Percentiles rank a stretch among this genome's conserved stretches.
Conservation (phyloP, 2,329 filamentous ascomycete species). For the Pseudogymnoascus destructans region DNA sequence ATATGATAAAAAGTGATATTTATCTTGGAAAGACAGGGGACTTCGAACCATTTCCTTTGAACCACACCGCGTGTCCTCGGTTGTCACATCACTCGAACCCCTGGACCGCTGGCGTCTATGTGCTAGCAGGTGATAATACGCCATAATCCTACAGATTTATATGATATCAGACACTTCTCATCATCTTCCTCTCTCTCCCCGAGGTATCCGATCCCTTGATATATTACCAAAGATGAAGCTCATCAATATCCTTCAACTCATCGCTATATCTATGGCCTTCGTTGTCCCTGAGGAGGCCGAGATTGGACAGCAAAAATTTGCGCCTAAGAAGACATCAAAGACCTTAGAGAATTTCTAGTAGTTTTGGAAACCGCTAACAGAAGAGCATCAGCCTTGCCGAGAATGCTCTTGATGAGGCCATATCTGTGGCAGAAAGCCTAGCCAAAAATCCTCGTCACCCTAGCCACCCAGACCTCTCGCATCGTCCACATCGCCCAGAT, state of each 20-base stretch:
- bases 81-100: conserved; percentile 1
- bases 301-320: conserved; percentile 30
- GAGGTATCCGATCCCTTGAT: neutral
- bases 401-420: conserved; percentile 25
- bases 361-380: conserved; percentile 20
- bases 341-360: conserved; percentile 26
- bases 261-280: conserved; percentile 36
- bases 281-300: conserved; percentile 39
- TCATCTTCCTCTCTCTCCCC: neutral
- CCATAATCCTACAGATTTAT: neutral
- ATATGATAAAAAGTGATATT: neutral
- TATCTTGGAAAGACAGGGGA: neutral
- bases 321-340: conserved; percentile 25
- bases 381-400: conserved; percentile 18
- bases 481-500: conserved; percentile 4
- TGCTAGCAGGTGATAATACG: neutral
- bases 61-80: neutral
- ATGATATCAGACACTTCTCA: conserved; percentile 9
- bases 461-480: neutral
- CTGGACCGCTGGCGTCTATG: neutral
- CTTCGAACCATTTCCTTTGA: neutral
- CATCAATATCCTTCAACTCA: conserved; percentile 35
- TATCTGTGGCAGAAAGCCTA: conserved; percentile 18
- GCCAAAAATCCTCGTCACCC: conserved; percentile 7
- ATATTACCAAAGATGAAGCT: conserved; percentile 25